Evolutionary conservation across 345 rosid genomes (phyloP), one percentile per base, ranked within the genome.

Genomic region (Citrus cavaleriei): DNA sequence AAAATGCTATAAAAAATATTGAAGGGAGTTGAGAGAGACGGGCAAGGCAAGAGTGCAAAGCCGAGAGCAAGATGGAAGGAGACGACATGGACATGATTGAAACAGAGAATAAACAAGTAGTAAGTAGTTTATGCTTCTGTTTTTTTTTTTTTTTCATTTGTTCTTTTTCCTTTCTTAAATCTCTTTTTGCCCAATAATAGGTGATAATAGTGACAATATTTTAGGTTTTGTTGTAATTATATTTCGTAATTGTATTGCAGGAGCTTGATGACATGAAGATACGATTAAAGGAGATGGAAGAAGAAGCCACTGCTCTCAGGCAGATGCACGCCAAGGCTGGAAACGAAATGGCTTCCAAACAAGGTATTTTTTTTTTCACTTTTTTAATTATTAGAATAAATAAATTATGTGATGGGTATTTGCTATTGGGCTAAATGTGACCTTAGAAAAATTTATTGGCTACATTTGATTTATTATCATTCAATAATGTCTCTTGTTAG

Each of bases 231-330:
- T 70, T 61, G 32, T 63, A 42, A 28, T 32, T 71, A 59, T 62
- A 0, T 46, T 14, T 30, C n/a, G 24, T 55, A 34, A 54, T 72
- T 55, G 7, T 21, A 58, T 66, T 79, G 83, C 82, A 89, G 89
- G 93, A 90, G 51, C 77, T 86, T 62, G 87, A 86, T 64, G 88
- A 84, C 78, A 83, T 85, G 90, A 88, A 90, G 78, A 85, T 77
- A 40, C 83, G 89, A 70, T 84, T 87, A 72, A 86, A 89, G 84
- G 92, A 88, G 82, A 89, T 89, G 89, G 92, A 89, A 74, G 92
- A 85, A 19, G 89, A 88, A 71, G 88, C 91, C 2, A 84, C 88
- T 73, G 90, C 93, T 73, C 85, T 89, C 13, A 86, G 83, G 49
- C 89, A 88, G 81, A 88, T 89, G 93, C 91, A 88, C 40, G 84